Evolutionary conservation across 83 land plant genomes (phyloP).

Genomic region (Thuja plicata): DNA sequence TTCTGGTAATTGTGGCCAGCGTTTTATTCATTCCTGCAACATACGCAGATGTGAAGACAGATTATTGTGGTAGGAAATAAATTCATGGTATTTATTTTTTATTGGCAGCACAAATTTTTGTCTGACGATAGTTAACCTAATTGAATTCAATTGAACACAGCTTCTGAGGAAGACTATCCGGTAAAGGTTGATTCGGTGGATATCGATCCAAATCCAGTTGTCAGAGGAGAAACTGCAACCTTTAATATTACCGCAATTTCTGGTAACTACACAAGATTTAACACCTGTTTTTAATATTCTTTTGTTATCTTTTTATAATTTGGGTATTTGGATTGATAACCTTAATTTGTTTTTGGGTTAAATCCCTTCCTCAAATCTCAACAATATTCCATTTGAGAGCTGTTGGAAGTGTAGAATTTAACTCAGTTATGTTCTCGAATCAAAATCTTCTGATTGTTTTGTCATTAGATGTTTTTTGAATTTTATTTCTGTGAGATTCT

Average conservation of each 20-base stretch:
- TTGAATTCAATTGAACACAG: conserved; percentile 18
- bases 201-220: conserved; percentile 47
- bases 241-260: conserved; percentile 50
- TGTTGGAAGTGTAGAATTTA: not conserved
- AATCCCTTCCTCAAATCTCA: not conserved
- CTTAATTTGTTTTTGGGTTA: not conserved
- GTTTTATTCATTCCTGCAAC: not conserved
- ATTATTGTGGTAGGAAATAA: not conserved
- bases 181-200: conserved; percentile 49
- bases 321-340: not conserved
- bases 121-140: not conserved
- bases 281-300: not conserved
- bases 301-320: not conserved
- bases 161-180: conserved; percentile 28
- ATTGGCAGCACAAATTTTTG: not conserved
- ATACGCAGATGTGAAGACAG: not conserved
- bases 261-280: conserved; percentile 25
- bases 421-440: too few relatives aligned
- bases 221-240: conserved; percentile 40
- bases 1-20: not conserved
- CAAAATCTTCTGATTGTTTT: too few relatives aligned
- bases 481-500: too few relatives aligned
- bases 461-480: too few relatives aligned
- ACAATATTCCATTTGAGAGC: not conserved
- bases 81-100: not conserved